These are phyloP conservation scores for Auxenochlorella pyrenoidosa DNA, from an alignment of 139 green algal genomes.

Conservation along the genomic window DNA sequence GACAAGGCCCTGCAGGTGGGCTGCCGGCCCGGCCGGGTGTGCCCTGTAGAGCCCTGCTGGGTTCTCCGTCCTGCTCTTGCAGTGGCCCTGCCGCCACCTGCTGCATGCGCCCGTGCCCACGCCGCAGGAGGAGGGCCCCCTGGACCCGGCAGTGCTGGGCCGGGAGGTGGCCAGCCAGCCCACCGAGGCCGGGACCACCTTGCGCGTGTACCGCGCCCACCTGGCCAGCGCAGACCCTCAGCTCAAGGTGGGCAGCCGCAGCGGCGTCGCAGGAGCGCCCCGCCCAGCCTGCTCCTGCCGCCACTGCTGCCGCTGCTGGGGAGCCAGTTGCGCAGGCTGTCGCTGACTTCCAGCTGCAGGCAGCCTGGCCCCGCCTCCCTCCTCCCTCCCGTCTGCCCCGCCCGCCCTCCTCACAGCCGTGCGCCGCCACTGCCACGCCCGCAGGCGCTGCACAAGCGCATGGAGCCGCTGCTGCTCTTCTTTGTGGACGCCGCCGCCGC, in stretches of 20 bases:
- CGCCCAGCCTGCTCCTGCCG: neutral
- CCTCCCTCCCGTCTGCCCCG: neutral
- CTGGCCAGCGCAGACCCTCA: constrained; percentile 7
- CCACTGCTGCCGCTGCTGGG: constrained; percentile 12
- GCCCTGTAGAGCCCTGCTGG: too few species aligned
- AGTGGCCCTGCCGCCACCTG: neutral
- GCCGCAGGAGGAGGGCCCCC: constrained; percentile 15
- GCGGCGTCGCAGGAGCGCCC: too few species aligned
- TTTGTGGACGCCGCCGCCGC: constrained; percentile 83
- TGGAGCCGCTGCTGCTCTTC: constrained; percentile 88
- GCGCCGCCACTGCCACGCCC: neutral
- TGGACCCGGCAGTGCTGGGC: constrained; percentile 35
- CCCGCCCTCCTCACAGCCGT: too few species aligned
- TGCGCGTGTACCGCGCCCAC: constrained; percentile 24
- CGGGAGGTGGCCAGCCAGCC: constrained; percentile 29
- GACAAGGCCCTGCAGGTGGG: constrained; percentile 19
- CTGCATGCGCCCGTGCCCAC: neutral
- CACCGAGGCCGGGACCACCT: neutral
- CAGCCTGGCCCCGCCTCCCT: too few species aligned
- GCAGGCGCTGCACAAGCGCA: constrained; percentile 76
- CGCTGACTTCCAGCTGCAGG: too few species aligned
- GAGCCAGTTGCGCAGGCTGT: too few species aligned
- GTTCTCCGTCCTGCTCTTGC: too few species aligned
- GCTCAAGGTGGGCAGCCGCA: constrained; percentile 16
- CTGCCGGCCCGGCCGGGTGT: too few species aligned